phyloP scores from a whole-genome alignment of 139 green algal species.

The Penium margaritaceum region DNA sequence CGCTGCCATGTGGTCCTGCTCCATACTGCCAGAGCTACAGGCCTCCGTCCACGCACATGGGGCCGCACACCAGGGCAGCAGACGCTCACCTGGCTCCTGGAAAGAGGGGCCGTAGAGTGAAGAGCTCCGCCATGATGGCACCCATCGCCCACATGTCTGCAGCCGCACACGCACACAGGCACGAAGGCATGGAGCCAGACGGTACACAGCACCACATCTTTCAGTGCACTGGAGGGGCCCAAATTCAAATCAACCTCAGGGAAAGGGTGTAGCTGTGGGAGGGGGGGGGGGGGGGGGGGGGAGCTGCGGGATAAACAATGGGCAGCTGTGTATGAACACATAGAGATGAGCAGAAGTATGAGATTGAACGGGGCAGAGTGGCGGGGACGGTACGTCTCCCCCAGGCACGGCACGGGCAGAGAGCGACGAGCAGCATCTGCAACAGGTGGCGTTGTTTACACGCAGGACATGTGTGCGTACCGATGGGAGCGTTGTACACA shows the following conservation, averaged over 20 bases:
- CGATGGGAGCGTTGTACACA: conserved; percentile 65
- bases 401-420: too few species aligned
- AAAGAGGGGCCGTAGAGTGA: conserved; percentile 86
- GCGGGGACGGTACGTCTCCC: too few species aligned
- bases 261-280: background rate
- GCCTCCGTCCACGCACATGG: too few species aligned
- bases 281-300: background rate
- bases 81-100: conserved; percentile 57
- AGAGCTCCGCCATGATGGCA: conserved; percentile 89
- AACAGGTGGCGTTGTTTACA: conserved; percentile 60
- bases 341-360: background rate
- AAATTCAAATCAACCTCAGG: too few species aligned
- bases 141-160: conserved; percentile 89
- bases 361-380: too few species aligned
- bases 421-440: too few species aligned
- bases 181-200: too few species aligned
- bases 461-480: conserved; percentile 81
- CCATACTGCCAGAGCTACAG: too few species aligned
- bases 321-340: background rate
- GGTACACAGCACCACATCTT: too few species aligned
- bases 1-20: too few species aligned
- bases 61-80: too few species aligned
- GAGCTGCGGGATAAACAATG: background rate
- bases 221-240: too few species aligned
- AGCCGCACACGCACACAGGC: background rate